Percentiles rank a stretch among this genome's conserved stretches.
Evolutionary conservation across 257 asterid genomes (phyloP).

Genomic region (Leptodermis oblonga): DNA sequence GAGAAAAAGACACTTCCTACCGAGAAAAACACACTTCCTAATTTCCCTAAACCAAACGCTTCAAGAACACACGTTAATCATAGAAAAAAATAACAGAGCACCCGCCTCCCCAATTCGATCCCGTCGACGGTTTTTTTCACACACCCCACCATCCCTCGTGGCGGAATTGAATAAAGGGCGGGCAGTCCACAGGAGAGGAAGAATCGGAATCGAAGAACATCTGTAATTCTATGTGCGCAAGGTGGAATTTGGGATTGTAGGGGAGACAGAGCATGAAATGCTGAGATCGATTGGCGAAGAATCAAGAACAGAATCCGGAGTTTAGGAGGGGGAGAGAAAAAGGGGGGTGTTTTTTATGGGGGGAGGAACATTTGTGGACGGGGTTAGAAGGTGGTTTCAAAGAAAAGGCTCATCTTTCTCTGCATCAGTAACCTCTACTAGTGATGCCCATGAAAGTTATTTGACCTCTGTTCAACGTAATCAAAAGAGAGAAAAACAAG

Average conservation of each 20-base stretch:
- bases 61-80: neutral
- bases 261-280: constrained; percentile 24
- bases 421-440: constrained; percentile 24
- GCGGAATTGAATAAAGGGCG: neutral
- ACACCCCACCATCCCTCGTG: neutral
- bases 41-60: neutral
- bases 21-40: neutral
- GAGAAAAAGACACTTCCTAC: too few species aligned
- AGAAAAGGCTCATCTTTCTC: constrained; percentile 29
- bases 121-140: neutral
- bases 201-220: neutral
- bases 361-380: constrained; percentile 89
- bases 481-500: constrained; percentile 2
- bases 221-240: neutral
- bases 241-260: neutral
- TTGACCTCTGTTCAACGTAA: constrained; percentile 15
- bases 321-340: constrained; percentile 25
- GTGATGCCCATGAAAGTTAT: constrained; percentile 30
- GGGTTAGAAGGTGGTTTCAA: constrained; percentile 79
- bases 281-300: constrained; percentile 39
- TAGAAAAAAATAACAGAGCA: neutral
- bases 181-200: neutral
- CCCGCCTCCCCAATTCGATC: neutral
- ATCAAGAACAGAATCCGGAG: constrained; percentile 36
- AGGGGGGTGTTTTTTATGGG: constrained; percentile 47